Conservation (phyloP, 129 eudicot genomes). For the Chrysanthemum lavandulifolium region DNA sequence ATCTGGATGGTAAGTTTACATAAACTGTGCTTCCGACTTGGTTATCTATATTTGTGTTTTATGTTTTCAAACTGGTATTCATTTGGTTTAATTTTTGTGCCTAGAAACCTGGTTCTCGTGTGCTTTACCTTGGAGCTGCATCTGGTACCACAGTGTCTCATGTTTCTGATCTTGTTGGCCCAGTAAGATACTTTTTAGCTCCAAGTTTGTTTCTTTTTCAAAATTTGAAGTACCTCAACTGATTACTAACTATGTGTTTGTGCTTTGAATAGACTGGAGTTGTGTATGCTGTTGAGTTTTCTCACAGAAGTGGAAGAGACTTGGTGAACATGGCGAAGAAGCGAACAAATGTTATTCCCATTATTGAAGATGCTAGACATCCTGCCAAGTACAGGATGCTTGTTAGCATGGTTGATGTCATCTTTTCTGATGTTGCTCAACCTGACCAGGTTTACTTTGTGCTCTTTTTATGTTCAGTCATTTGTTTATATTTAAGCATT, state of each 20-base stretch:
- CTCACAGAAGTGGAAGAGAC: conserved; percentile 96
- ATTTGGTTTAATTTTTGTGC: neutral
- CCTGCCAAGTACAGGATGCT: conserved; percentile 97
- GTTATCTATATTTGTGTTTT: neutral
- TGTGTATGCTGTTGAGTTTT: conserved; percentile 95
- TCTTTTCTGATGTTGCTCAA: conserved; percentile 99
- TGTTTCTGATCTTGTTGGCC: conserved; percentile 96
- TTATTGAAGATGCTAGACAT: conserved; percentile 98
- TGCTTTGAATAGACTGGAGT: conserved; percentile 53
- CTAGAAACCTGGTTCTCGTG: conserved; percentile 86
- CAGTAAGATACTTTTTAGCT: conserved; percentile 47
- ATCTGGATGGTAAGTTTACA: conserved; percentile 76
- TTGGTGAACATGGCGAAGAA: conserved; percentile 97
- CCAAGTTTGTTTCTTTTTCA: too few relatives aligned
- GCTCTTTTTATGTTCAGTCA: neutral
- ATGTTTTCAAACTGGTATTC: neutral
- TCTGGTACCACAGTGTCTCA: conserved; percentile 97
- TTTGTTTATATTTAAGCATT: neutral
- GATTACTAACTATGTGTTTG: neutral
- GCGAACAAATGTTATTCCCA: conserved; percentile 91
- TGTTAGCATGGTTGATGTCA: conserved; percentile 96
- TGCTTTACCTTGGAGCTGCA: conserved; percentile 95
- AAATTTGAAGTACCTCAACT: too few relatives aligned
- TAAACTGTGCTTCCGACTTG: neutral
- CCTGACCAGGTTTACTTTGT: conserved; percentile 83